Base-by-base conservation (phyloP, 768 basidiomycete genomes). In the Leccinum pellstonianum region DNA sequence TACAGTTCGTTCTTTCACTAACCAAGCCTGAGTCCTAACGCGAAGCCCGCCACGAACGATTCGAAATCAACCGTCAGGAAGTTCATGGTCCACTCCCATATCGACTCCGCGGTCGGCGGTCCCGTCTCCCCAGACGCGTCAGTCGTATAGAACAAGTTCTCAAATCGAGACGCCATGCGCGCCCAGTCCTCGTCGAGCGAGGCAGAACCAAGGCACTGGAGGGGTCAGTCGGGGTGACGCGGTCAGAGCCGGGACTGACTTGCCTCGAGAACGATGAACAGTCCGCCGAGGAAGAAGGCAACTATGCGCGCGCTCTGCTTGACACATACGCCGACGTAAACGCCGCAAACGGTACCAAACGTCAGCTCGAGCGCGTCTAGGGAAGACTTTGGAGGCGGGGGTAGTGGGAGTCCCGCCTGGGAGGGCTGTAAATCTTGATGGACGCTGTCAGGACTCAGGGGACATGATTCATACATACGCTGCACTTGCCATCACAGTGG, bases 51-150 rank as follows among this genome's bases (percentile, higher is more conserved):
- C 35, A 93, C 66, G 75, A 97, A 97, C 12, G 90, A 87, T 2
- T 94, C 95, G 75, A 98, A 95, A 70, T 96, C 93, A 7, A 93
- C 91, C 0, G 90, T 91, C 72, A 98, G 75, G 77, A 98, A 97
- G 73, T 92, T 79, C 21, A 90, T 72, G 21, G 87, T 64, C 82
- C 86, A 86, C 41, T 69, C 79, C 83, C 88, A 92, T 23, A 90
- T 68, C 2, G 86, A 82, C n/a, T 72, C 70, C 55, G 91, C 72
- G 5, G 84, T 91, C 2, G 91, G 89, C 3, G 92, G 80, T 53
- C 75, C 80, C 60, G 69, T 80, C 10, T 69, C 70, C 2, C 88
- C 88, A 0, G 77, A 72, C 7, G 79, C 76, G 49, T 91, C 86
- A 15, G 73, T 81, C 5, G 83, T 85, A 71, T 92, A 86, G 71